Evolutionary conservation across 202 grass and related monocot genomes (phyloP).

Genomic region (Schoenoplectus tabernaemontani): DNA sequence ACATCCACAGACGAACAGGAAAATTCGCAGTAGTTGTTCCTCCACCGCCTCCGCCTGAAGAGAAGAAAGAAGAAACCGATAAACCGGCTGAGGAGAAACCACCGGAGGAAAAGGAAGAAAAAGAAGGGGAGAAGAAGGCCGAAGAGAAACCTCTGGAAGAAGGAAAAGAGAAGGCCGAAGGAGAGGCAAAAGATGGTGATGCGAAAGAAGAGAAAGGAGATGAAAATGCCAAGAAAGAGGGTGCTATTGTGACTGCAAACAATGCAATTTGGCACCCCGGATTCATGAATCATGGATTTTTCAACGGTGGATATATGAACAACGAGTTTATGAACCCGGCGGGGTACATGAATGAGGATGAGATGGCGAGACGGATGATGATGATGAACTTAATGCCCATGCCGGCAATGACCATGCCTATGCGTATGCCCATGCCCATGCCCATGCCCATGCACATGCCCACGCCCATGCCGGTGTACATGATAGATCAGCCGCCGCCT

Average conservation of each 20-base stretch:
- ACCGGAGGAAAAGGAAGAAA: slow-evolving; percentile 25
- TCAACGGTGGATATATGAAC: slow-evolving; percentile 56
- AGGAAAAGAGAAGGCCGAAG: slow-evolving; percentile 30
- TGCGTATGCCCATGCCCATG: too few relatives aligned
- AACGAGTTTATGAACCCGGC: background rate
- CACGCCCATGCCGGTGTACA: slow-evolving; percentile 32
- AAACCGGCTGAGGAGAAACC: slow-evolving; percentile 26
- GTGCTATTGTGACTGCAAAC: slow-evolving; percentile 21
- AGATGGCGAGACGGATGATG: slow-evolving; percentile 22
- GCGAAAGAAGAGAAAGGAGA: slow-evolving; percentile 20
- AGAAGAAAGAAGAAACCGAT: slow-evolving; percentile 12
- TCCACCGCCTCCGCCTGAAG: slow-evolving; percentile 14
- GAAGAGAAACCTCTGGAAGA: slow-evolving; percentile 18
- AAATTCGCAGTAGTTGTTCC: slow-evolving; percentile 46
- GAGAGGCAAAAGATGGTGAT: background rate
- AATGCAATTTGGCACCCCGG: background rate
- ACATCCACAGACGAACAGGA: slow-evolving; percentile 53
- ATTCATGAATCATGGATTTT: slow-evolving; percentile 30
- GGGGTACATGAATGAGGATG: slow-evolving; percentile 19
- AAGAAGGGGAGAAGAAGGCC: slow-evolving; percentile 25
- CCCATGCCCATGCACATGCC: slow-evolving; percentile 21
- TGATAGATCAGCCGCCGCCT: slow-evolving; percentile 30
- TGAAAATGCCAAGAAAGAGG: slow-evolving; percentile 30
- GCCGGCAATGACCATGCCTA: slow-evolving; percentile 10
- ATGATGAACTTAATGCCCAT: slow-evolving; percentile 33